Evolutionary conservation across 495 filamentous ascomycete species (phyloP).

Genomic region (Lasiosphaeris hirsuta): DNA sequence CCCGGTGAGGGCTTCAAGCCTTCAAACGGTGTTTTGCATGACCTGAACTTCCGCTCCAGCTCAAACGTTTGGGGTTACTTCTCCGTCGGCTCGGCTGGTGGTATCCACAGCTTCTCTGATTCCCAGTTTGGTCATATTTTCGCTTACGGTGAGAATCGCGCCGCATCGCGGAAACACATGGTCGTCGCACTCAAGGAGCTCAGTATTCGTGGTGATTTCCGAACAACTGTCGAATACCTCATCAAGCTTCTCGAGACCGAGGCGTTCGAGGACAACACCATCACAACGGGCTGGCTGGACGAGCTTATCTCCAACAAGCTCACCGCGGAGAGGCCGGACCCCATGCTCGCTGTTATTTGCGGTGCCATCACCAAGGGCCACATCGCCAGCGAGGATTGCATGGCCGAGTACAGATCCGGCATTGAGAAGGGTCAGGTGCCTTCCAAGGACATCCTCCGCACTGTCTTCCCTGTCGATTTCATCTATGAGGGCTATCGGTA

Average conservation of each 20-base stretch:
- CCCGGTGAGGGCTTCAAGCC: conserved; percentile 99
- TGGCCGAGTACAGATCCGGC: conserved; percentile 79
- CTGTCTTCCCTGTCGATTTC: conserved; percentile 96
- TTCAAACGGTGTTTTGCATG: conserved; percentile 97
- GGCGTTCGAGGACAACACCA: conserved; percentile 98
- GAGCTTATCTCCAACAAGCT: conserved; percentile 97
- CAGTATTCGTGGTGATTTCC: conserved; percentile 98
- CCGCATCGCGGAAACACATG: conserved; percentile 98
- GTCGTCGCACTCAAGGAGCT: conserved; percentile 97
- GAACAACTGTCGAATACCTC: conserved; percentile 97
- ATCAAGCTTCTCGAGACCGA: conserved; percentile 99
- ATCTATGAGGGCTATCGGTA: conserved; percentile 96
- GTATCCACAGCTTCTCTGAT: conserved; percentile 99
- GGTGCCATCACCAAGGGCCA: conserved; percentile 95
- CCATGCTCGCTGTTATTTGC: conserved; percentile 84
- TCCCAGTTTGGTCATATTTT: conserved; percentile 99
- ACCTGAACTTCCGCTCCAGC: conserved; percentile 96
- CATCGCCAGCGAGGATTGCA: conserved; percentile 81
- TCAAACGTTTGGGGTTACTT: conserved; percentile 99
- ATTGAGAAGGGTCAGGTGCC: conserved; percentile 98
- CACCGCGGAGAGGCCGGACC: conserved; percentile 92
- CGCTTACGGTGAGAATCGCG: conserved; percentile 94
- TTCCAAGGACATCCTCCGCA: conserved; percentile 93
- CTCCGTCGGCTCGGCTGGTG: conserved; percentile 92
- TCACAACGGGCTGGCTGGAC: conserved; percentile 98